Evolutionary conservation across 2,329 filamentous ascomycete species (phyloP).

Genomic region (Immersiporthe knoxdaviesiana): DNA sequence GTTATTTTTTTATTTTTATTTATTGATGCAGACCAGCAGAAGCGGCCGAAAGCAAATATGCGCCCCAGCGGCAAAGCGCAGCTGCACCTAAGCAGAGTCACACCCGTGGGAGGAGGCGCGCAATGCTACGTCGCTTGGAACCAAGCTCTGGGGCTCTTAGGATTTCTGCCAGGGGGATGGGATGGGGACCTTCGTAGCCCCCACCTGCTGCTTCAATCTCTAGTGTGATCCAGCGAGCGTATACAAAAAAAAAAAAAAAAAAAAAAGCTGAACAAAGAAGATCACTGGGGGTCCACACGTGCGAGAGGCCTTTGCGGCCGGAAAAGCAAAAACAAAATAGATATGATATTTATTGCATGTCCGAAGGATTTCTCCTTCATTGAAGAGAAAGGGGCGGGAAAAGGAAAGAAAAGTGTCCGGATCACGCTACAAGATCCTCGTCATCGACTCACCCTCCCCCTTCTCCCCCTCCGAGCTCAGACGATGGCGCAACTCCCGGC

Average conservation of each 20-base stretch:
- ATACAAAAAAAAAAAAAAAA: too few relatives aligned
- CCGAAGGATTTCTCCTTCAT: not conserved
- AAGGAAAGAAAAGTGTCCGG: not conserved
- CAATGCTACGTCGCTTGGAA: not conserved
- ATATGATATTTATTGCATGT: not conserved
- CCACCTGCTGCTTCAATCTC: slow-evolving; percentile 2
- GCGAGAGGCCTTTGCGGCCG: not conserved
- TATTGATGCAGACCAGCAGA: not conserved
- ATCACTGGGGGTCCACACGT: not conserved
- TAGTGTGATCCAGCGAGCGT: not conserved
- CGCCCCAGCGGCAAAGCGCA: not conserved
- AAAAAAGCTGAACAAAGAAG: not conserved
- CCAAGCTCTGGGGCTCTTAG: too few relatives aligned
- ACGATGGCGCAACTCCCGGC: not conserved
- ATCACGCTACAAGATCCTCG: not conserved
- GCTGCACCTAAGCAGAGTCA: not conserved
- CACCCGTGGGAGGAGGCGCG: slow-evolving; percentile 4
- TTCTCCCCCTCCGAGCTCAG: not conserved
- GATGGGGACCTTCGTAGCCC: too few relatives aligned
- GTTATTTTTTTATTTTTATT: too few relatives aligned
- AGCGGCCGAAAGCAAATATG: not conserved
- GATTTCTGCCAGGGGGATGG: not conserved
- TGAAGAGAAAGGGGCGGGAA: not conserved
- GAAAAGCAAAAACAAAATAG: not conserved
- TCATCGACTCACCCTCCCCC: not conserved